Percentiles rank a stretch among this genome's conserved stretches.
These are phyloP conservation scores for Bipolaris zeicola DNA, from an alignment of 2,329 filamentous ascomycete species.

Conservation along the genomic window DNA sequence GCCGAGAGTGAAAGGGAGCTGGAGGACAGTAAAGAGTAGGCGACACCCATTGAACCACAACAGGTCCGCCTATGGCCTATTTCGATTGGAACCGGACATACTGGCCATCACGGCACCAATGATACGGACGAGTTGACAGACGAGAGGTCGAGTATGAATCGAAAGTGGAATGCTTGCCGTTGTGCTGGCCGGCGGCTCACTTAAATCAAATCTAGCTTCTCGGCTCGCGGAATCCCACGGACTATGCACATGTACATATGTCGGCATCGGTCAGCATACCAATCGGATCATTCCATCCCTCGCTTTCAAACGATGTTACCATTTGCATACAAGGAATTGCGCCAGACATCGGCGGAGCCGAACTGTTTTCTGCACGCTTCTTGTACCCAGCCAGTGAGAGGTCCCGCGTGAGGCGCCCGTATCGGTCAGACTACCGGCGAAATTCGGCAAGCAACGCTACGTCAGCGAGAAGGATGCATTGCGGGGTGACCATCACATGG, in stretches of 20 bases:
- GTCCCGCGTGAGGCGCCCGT: slow-evolving; percentile 7
- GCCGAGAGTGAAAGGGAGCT: no score
- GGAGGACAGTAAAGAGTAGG: neutral
- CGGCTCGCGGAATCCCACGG: neutral
- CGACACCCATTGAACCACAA: neutral
- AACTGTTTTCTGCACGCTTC: neutral
- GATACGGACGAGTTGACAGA: neutral
- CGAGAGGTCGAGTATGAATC: neutral
- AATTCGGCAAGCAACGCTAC: slow-evolving; percentile 29
- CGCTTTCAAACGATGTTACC: slow-evolving; percentile 4
- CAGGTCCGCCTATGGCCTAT: neutral
- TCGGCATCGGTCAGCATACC: slow-evolving; percentile 13
- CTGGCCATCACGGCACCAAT: neutral
- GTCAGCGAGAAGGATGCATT: slow-evolving; percentile 21
- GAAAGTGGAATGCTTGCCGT: neutral
- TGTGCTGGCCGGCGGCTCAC: slow-evolving; percentile 5
- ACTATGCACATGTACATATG: neutral
- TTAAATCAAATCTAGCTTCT: slow-evolving; percentile 7
- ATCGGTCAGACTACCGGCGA: slow-evolving; percentile 29
- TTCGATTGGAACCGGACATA: neutral
- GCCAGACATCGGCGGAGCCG: slow-evolving; percentile 2
- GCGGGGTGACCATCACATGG: slow-evolving; percentile 23
- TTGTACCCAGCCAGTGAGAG: slow-evolving; percentile 8
- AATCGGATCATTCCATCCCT: slow-evolving; percentile 4
- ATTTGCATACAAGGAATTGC: slow-evolving; percentile 1